Percentiles rank a stretch among this genome's conserved stretches.
Evolutionary conservation across 2,329 filamentous ascomycete genomes (phyloP).

Genomic region (Xylaria sp.): DNA sequence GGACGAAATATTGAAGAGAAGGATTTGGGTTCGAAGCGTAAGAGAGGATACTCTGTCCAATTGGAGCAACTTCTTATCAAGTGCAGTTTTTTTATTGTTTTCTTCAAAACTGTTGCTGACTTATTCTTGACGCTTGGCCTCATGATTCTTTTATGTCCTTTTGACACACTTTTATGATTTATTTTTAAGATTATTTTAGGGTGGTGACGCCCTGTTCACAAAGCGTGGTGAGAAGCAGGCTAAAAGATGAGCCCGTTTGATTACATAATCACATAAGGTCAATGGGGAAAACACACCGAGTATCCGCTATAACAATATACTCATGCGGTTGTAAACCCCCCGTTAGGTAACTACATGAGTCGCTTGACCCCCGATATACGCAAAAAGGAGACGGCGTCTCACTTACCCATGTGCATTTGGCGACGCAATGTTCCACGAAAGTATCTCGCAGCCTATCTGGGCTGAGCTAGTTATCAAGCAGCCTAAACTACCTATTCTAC

Average conservation of each 20-base stretch:
- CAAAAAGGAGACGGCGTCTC: slow-evolving; percentile 25
- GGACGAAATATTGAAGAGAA: slow-evolving; percentile 2
- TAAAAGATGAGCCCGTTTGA: not conserved
- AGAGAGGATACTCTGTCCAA: slow-evolving; percentile 18
- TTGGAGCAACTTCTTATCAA: slow-evolving; percentile 8
- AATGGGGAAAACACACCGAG: too few relatives aligned
- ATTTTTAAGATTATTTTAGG: too few relatives aligned
- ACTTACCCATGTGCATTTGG: slow-evolving; percentile 5
- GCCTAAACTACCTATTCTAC: slow-evolving; percentile 6
- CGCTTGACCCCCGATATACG: slow-evolving; percentile 19
- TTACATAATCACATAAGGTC: too few relatives aligned
- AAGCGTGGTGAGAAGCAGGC: too few relatives aligned
- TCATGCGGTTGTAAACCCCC: not conserved
- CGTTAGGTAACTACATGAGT: not conserved
- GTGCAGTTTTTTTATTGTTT: not conserved
- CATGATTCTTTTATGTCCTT: not conserved
- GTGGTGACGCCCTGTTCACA: too few relatives aligned
- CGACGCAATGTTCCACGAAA: slow-evolving; percentile 19
- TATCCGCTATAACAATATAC: slow-evolving; percentile 9
- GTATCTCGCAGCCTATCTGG: slow-evolving; percentile 33
- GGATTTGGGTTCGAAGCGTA: slow-evolving; percentile 1
- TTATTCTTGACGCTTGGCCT: not conserved
- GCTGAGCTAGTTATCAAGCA: slow-evolving; percentile 27
- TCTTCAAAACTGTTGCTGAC: not conserved
- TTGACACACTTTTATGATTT: not conserved